These are phyloP conservation scores for Umbelopsis sp. DNA, from an alignment of 192 early-diverging fungal genomes.

Conservation along the genomic window DNA sequence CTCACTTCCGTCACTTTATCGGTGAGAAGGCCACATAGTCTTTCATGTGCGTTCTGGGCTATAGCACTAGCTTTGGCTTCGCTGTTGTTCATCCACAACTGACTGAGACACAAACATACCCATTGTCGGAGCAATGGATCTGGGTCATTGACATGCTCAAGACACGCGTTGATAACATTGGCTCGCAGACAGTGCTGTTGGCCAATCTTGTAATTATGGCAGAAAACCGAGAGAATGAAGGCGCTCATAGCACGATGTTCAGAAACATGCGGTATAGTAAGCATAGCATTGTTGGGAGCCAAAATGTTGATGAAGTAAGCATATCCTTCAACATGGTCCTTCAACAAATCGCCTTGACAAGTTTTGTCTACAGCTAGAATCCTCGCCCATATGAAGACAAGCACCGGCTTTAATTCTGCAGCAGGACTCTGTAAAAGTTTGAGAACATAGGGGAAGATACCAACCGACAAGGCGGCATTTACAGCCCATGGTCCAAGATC, in stretches of 20 bases:
- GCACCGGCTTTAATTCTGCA: constrained; percentile 87
- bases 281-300: constrained; percentile 67
- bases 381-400: constrained; percentile 98
- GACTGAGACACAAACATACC: constrained; percentile 84
- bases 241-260: constrained; percentile 94
- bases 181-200: constrained; percentile 83
- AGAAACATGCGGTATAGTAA: constrained; percentile 71
- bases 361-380: constrained; percentile 91
- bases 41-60: constrained; percentile 64
- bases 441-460: constrained; percentile 96
- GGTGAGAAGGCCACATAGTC: constrained; percentile 56
- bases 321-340: constrained; percentile 77
- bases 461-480: constrained; percentile 88
- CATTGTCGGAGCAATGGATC: constrained; percentile 86
- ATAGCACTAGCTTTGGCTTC: constrained; percentile 70
- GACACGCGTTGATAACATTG: constrained; percentile 66
- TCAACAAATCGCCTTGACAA: constrained; percentile 89
- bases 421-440: constrained; percentile 94
- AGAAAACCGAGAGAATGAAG: constrained; percentile 93
- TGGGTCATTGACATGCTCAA: constrained; percentile 68
- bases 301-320: constrained; percentile 93
- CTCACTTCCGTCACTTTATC: constrained; percentile 84
- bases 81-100: constrained; percentile 81
- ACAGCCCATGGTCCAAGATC: constrained; percentile 95
- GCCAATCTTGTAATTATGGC: constrained; percentile 78